phyloP scores from a whole-genome alignment of 2,329 filamentous ascomycete species.

The Cryphonectria carpinicola region DNA sequence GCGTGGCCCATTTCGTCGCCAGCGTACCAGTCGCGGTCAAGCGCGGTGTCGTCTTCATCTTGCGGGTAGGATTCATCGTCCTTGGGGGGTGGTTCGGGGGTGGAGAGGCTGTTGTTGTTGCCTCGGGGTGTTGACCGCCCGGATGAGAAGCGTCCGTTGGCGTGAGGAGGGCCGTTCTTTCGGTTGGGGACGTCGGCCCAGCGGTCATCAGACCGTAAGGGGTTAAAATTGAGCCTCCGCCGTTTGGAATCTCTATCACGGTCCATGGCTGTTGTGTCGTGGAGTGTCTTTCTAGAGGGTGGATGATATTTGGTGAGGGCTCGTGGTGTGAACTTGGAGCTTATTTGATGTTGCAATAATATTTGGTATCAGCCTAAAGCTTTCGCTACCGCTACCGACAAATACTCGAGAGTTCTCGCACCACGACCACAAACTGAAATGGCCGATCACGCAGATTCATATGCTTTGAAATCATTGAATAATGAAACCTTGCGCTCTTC shows the following conservation, averaged over 20 bases:
- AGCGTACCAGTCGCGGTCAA: constrained; percentile 93
- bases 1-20: constrained; percentile 82
- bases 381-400: neutral
- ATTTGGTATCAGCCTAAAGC: neutral
- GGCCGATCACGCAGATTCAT: neutral
- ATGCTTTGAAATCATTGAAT: neutral
- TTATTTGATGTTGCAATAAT: neutral
- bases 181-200: constrained; percentile 58
- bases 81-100: constrained; percentile 45
- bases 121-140: constrained; percentile 36
- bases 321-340: neutral
- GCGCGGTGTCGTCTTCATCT: constrained; percentile 72
- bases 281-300: neutral
- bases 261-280: constrained; percentile 33
- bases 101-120: constrained; percentile 37
- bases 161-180: constrained; percentile 42
- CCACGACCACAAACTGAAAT: neutral
- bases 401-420: neutral
- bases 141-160: constrained; percentile 40
- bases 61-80: constrained; percentile 59
- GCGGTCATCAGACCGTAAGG: constrained; percentile 56
- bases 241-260: constrained; percentile 48
- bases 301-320: neutral
- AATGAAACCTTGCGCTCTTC: neutral
- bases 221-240: constrained; percentile 66